Percentiles rank a stretch among this genome's conserved stretches.
Conservation (phyloP, 768 basidiomycete species). For the Xanthoconium stramineum region DNA sequence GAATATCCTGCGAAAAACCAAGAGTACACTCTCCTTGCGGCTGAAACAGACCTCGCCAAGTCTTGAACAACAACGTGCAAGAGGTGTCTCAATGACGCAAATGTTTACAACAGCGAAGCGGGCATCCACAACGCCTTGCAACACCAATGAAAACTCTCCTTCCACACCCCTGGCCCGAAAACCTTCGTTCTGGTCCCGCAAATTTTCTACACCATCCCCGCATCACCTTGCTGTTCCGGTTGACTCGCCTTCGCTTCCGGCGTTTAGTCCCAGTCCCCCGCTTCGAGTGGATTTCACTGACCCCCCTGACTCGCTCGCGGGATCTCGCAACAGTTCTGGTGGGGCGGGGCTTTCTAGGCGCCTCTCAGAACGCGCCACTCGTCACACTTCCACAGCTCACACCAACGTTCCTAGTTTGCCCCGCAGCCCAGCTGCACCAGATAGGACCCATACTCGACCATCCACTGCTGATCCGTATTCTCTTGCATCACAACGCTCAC, state of each 20-base stretch:
- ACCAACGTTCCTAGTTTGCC: conserved; percentile 14
- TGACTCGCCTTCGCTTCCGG: conserved; percentile 35
- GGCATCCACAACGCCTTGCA: conserved; percentile 35
- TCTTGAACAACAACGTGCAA: conserved; percentile 34
- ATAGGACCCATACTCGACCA: conserved; percentile 12
- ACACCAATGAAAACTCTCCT: conserved; percentile 19
- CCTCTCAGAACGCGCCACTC: conserved; percentile 37
- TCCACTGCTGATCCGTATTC: conserved; percentile 17
- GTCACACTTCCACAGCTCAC: conserved; percentile 7
- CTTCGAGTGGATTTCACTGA: conserved; percentile 34
- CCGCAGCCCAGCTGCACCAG: not conserved
- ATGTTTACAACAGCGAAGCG: conserved; percentile 41
- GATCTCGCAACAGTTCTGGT: conserved; percentile 19
- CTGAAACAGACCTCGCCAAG: conserved; percentile 10
- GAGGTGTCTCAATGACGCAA: conserved; percentile 59
- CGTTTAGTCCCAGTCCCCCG: conserved; percentile 43
- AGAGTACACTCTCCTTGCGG: conserved; percentile 44
- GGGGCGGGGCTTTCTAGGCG: conserved; percentile 40
- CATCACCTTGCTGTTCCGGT: conserved; percentile 30
- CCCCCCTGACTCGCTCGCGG: conserved; percentile 14
- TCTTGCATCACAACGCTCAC: conserved; percentile 13
- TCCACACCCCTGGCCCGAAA: conserved; percentile 50
- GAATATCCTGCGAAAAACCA: conserved; percentile 43
- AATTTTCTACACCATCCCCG: conserved; percentile 37
- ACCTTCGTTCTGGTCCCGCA: conserved; percentile 67